Base-by-base conservation (phyloP, 2,329 filamentous ascomycete genomes). In the Ustilaginoidea virens region DNA sequence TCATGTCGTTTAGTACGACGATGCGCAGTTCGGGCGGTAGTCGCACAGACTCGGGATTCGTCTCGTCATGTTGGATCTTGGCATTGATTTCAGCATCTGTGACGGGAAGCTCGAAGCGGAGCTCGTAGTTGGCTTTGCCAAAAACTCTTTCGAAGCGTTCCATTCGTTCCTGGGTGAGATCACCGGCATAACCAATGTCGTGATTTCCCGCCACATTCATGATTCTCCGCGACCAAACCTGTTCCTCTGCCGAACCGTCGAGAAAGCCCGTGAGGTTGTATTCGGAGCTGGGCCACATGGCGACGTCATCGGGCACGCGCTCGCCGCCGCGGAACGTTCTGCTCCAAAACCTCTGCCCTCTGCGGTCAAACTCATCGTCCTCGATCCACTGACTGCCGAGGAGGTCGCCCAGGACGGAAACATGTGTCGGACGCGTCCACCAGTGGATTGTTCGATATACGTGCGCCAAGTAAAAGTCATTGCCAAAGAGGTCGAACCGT, bases 121-220 rank as follows among this genome's bases (percentile, higher is more conserved):
- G 66, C 46, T 92, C 85, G 66, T 92, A 98, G 50, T 96, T 92
- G 12, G 80, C 73, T 38, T 74, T 80, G 32, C 90, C 90, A 56
- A 92, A 98, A 2, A 69, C 68, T 14, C 66, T 63, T 54, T 93
- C 85, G 47, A 96, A 98, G 2, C 90, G 70, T 17, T 70, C 61
- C 31, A 94, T 62, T 4, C 85, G 72, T 36, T 72, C 63, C n/a
- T 65, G 56, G 23, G 78, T 83, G 36, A 96, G 66, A 51, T 98
- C 90, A 3, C 90, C 90, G 0, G 86, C 83, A 49, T 98, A 98
- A 19, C 90, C 90, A 45, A 98, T 76, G 51, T 98, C 90, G 48
- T 98, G 90, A 46, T 98, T 98, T 2, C 90, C 90, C 1, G 75
- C 85, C 16, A 96, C 72, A 41, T 93, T 92, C 48, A 98, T 83